phyloP scores from a whole-genome alignment of 495 filamentous ascomycete species.

The Penicillium ochrochloron region DNA sequence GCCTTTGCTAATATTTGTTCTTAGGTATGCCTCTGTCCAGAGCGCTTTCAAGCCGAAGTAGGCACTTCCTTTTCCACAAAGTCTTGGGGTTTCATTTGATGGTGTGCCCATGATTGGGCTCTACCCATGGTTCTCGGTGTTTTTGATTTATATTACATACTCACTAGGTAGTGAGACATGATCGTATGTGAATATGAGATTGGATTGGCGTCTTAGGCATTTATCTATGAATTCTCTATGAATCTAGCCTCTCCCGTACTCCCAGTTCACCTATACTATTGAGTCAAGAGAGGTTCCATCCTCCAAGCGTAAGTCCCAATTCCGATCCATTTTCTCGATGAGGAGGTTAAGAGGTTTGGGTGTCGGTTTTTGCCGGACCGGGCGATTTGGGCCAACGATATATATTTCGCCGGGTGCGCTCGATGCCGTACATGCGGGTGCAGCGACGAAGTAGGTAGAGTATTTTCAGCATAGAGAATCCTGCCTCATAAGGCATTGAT shows the following conservation, averaged over 20 bases:
- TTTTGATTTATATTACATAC: not conserved
- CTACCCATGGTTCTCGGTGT: not conserved
- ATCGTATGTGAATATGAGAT: not conserved
- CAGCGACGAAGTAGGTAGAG: too few species aligned
- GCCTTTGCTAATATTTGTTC: not conserved
- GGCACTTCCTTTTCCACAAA: not conserved
- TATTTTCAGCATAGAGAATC: not conserved
- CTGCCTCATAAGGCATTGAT: too few species aligned
- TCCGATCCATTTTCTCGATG: too few species aligned
- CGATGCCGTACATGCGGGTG: too few species aligned
- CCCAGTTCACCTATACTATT: too few species aligned
- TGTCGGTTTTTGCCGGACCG: too few species aligned
- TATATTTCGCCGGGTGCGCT: too few species aligned
- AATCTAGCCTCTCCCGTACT: too few species aligned
- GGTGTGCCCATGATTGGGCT: not conserved
- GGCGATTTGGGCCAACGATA: too few species aligned
- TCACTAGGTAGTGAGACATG: not conserved
- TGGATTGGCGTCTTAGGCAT: not conserved
- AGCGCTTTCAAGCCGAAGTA: conserved; percentile 27
- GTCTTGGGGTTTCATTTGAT: not conserved
- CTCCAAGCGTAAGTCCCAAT: too few species aligned
- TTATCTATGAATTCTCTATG: not conserved
- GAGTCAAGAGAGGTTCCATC: too few species aligned
- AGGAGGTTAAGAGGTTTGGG: too few species aligned
- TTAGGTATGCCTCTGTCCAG: conserved; percentile 41